phyloP scores from a whole-genome alignment of 2,329 filamentous ascomycete species.

The Septoria linicola region DNA sequence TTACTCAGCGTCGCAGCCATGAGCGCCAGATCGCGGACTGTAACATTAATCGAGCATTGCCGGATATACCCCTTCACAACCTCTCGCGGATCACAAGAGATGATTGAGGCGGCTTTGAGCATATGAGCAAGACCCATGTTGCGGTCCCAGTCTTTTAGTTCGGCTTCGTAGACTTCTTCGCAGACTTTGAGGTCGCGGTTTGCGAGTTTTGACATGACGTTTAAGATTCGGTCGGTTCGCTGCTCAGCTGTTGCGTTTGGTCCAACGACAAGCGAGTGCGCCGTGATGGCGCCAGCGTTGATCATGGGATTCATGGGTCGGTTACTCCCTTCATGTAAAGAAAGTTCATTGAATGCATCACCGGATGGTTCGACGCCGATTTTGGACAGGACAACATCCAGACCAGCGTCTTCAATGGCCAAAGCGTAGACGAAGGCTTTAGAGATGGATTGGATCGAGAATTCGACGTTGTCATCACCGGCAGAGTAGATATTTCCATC shows the following conservation, averaged over 20 bases:
- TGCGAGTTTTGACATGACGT: constrained; percentile 39
- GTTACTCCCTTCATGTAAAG: constrained; percentile 25
- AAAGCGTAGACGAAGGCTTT: constrained; percentile 46
- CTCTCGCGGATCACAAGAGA: constrained; percentile 39
- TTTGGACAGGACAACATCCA: constrained; percentile 40
- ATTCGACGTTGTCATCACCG: constrained; percentile 43
- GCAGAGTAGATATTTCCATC: constrained; percentile 44
- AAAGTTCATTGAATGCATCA: constrained; percentile 41
- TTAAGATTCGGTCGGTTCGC: constrained; percentile 41
- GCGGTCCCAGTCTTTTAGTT: constrained; percentile 37
- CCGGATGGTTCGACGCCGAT: constrained; percentile 46
- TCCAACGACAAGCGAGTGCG: constrained; percentile 26
- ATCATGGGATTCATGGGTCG: constrained; percentile 29
- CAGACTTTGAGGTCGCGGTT: constrained; percentile 36
- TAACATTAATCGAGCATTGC: constrained; percentile 46
- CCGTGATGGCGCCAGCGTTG: constrained; percentile 31
- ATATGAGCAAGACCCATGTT: constrained; percentile 40
- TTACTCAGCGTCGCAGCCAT: constrained; percentile 45
- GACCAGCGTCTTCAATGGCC: constrained; percentile 42
- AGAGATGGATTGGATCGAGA: constrained; percentile 46
- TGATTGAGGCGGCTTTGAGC: constrained; percentile 45
- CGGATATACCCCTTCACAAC: constrained; percentile 44
- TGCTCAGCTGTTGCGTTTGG: constrained; percentile 38
- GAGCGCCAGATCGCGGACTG: constrained; percentile 43
- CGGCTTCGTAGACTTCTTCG: constrained; percentile 43